Evolutionary conservation across 495 filamentous ascomycete species (phyloP).

Genomic region (Talaromyces liani): DNA sequence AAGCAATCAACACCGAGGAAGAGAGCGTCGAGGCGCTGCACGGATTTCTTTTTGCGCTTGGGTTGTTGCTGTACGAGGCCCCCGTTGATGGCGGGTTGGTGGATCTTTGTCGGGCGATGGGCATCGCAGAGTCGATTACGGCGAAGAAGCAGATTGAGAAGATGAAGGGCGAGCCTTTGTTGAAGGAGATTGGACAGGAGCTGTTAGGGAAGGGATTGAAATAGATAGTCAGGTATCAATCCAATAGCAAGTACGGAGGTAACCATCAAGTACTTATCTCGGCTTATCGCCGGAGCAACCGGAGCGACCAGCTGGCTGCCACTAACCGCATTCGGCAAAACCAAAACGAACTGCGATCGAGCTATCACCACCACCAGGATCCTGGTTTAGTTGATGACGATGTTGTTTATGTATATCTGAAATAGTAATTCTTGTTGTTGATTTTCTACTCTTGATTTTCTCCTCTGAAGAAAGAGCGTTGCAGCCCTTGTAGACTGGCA

Average conservation of each 20-base stretch:
- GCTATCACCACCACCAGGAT: background rate
- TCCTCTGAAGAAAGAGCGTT: background rate
- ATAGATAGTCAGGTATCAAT: background rate
- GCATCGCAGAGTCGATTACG: constrained; percentile 51
- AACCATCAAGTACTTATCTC: background rate
- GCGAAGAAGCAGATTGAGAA: constrained; percentile 41
- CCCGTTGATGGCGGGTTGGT: constrained; percentile 61
- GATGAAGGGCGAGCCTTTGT: constrained; percentile 47
- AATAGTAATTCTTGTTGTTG: background rate
- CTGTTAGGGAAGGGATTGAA: constrained; percentile 35
- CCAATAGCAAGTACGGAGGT: no score
- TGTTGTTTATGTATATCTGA: background rate
- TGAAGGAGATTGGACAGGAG: constrained; percentile 50
- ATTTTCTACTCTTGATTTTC: background rate
- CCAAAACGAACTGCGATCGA: background rate
- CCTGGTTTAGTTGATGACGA: background rate
- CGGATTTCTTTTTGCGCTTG: constrained; percentile 65
- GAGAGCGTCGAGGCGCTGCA: constrained; percentile 62
- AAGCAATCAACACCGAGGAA: constrained; percentile 63
- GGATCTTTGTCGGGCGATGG: constrained; percentile 67
- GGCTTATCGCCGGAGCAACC: constrained; percentile 5
- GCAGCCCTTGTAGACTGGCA: background rate
- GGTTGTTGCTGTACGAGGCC: constrained; percentile 63
- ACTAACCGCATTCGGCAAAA: constrained; percentile 9
- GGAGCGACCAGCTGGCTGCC: background rate